Conservation (phyloP, 768 basidiomycete genomes). For the Exsudoporus frostii region DNA sequence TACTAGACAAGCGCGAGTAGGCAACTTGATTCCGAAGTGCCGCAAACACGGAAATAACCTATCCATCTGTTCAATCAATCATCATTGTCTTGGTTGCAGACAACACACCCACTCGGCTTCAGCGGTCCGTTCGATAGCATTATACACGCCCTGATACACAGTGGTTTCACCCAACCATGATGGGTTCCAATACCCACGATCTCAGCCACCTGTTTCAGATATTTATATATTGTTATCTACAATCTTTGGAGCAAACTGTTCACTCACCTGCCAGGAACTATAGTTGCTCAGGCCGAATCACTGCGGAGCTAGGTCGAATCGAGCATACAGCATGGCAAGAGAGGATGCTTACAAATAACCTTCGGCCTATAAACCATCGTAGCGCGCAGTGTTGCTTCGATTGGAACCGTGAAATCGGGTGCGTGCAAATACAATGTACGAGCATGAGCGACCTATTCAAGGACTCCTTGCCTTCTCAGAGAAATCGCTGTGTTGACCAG, state of each 20-base stretch:
- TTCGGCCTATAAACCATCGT: conserved; percentile 46
- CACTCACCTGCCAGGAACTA: conserved; percentile 34
- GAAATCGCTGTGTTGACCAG: conserved; percentile 6
- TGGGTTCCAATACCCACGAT: conserved; percentile 41
- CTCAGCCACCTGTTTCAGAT: conserved; percentile 38
- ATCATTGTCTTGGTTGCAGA: background rate
- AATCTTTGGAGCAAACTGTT: background rate
- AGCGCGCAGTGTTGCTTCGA: conserved; percentile 43
- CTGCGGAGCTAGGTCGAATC: background rate
- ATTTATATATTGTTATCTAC: background rate
- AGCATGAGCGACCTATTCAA: conserved; percentile 12
- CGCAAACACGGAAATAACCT: conserved; percentile 41
- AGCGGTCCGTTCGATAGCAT: conserved; percentile 39
- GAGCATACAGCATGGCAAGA: background rate
- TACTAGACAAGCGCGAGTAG: conserved; percentile 5
- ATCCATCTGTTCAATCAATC: conserved; percentile 1
- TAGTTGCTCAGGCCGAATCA: conserved; percentile 18
- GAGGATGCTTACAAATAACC: conserved; percentile 44
- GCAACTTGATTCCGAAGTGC: conserved; percentile 38
- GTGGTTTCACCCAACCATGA: conserved; percentile 46
- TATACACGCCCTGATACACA: conserved; percentile 49
- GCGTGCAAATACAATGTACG: conserved; percentile 42
- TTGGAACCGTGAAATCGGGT: conserved; percentile 42
- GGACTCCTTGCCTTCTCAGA: conserved; percentile 6
- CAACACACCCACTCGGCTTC: conserved; percentile 32